These are phyloP conservation scores for Coniochaeta sp. DNA, from an alignment of 2,329 filamentous ascomycete genomes.

Conservation along the genomic window DNA sequence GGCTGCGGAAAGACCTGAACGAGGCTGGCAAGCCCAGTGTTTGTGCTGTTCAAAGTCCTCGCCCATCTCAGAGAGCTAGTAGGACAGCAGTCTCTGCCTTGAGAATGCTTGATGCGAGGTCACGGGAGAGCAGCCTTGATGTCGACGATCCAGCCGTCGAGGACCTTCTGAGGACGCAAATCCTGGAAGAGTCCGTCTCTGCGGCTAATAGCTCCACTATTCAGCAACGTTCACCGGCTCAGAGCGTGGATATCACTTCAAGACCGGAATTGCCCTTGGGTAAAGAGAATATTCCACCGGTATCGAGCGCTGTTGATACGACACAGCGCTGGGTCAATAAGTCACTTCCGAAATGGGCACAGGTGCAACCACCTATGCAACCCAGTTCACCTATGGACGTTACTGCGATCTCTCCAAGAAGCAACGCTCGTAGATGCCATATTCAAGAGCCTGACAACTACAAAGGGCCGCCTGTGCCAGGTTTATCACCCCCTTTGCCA, in stretches of 20 bases:
- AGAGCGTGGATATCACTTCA: too few species aligned
- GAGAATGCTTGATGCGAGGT: background rate
- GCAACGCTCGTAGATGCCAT: background rate
- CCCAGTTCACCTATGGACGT: background rate
- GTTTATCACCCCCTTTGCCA: too few species aligned
- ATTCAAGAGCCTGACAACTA: background rate
- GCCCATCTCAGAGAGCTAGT: background rate
- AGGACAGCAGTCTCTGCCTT: background rate
- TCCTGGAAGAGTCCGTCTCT: slow-evolving; percentile 3
- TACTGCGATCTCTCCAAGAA: background rate
- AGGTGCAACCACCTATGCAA: background rate
- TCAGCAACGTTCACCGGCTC: background rate
- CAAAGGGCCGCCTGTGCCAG: background rate
- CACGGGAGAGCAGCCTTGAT: slow-evolving; percentile 5
- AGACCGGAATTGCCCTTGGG: background rate
- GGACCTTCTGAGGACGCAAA: slow-evolving; percentile 4
- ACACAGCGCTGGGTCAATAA: background rate
- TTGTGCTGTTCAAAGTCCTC: background rate
- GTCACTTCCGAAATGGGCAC: background rate
- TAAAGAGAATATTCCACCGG: background rate
- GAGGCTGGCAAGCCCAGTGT: background rate
- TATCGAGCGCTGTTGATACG: background rate
- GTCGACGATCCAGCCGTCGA: slow-evolving; percentile 5
- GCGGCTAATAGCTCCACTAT: background rate
- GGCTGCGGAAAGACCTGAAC: background rate